Evolutionary conservation across 345 rosid species (phyloP), one percentile per base, ranked within the genome.

Genomic region (Stellera chamaejasme): DNA sequence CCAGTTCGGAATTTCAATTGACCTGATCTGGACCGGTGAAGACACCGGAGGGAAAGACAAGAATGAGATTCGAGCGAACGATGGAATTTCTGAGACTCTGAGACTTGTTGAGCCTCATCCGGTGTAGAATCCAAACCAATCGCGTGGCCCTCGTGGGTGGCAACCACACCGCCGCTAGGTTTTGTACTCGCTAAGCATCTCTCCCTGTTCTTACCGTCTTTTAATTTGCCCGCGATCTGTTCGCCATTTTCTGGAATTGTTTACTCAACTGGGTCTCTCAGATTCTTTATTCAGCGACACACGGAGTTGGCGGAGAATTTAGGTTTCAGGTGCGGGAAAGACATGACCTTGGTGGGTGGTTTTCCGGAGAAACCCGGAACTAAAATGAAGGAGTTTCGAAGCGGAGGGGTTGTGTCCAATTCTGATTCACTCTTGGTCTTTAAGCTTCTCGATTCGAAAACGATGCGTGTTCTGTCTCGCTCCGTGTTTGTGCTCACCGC

Each of bases 81-180:
- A 80, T 80, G 85, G 82, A 72, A 64, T 43, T 54, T 13, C 64
- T 72, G 73, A 70, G 86, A 60, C 65, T 61, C 47, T 73, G 36
- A 62, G 64, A 62, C 56, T 61, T 78, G 83, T 58, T 78, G 39
- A 32, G 39, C 62, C 58, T 69, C 52, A 68, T 78, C 10, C 11
- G 12, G 27, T 67, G 71, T 62, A 57, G 79, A 69, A 52, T 54
- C 43, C 70, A 16, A 78, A 66, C 44, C 58, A 63, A 46, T n/a
- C 69, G 77, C 54, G 76, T 69, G 25, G 68, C 73, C 45, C 83
- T 81, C 55, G 74, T 76, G 81, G 87, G 83, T 76, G 83, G 83
- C 44, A 81, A 81, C 66, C 83, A 81, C 69, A 81, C 83, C 51
- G 81, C 87, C 50, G 67, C 79, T 56, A 78, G 81, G 73, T 78